Base-by-base conservation (phyloP, 2,329 filamentous ascomycete genomes). In the Alternaria infectoria region DNA sequence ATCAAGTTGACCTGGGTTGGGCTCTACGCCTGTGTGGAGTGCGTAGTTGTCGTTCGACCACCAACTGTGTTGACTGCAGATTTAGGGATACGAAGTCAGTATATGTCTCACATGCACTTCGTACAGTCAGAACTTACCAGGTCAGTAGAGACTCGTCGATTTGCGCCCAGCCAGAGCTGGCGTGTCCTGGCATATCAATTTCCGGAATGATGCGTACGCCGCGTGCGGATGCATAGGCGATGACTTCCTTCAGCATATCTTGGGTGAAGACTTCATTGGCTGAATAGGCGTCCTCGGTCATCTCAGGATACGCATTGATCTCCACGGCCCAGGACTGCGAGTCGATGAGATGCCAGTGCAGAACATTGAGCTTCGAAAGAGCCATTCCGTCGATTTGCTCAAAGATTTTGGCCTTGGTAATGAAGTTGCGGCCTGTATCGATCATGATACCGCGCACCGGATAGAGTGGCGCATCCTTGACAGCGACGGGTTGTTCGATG, bases 161-260 rank as follows among this genome's bases (percentile, higher is more conserved):
- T 63, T 86, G 86, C 57, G 85, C 81, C 86, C 86, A 88, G 28
- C 86, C 86, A 1, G 85, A 82, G 28, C 82, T 80, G 6, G 86
- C 83, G 72, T 89, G 87, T 50, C 86, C 85, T 7, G 87, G 87
- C 86, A 88, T 88, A 73, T 89, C 87, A 45, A 88, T 83, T 69
- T 89, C 87, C n/a, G 87, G 85, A 32, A 89, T 81, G 59, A 89
- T 81, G 58, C 87, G 85, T n/a, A 89, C 81, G 59, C 84, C 87
- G 17, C 86, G 86, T 32, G 83, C 83, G 40, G 83, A 80, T 15
- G 84, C 86, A 65, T 87, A 87, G 12, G 74, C 71, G 54, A 87
- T 81, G 54, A 87, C 75, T 3, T 77, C 76, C 17, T 74, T 79
- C 49, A 87, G 74, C 60, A 82, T 79, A 0, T 71, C 67, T 2